phyloP scores from a whole-genome alignment of 2,329 filamentous ascomycete genomes.

The Macroventuria anomochaeta region DNA sequence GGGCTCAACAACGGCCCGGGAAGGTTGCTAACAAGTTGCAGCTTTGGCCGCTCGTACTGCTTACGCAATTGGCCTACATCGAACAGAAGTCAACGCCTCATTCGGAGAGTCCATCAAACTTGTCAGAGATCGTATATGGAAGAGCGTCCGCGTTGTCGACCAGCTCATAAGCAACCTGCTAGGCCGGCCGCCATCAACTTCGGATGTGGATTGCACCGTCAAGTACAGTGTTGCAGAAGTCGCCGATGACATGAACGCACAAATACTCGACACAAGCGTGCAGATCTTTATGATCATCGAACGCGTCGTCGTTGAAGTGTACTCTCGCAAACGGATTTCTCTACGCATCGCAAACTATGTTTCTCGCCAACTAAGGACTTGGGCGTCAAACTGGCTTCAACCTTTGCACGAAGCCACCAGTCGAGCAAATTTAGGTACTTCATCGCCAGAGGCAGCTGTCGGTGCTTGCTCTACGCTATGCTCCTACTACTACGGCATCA shows the following conservation, averaged over 20 bases:
- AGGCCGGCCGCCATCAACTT: conserved; percentile 61
- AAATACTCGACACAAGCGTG: conserved; percentile 44
- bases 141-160: conserved; percentile 60
- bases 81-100: conserved; percentile 59
- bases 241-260: conserved; percentile 22
- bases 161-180: conserved; percentile 59
- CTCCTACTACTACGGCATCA: conserved; percentile 62
- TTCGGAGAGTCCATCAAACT: conserved; percentile 53
- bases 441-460: conserved; percentile 36
- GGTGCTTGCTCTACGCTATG: conserved; percentile 59
- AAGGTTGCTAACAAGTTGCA: conserved; percentile 2
- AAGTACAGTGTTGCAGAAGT: conserved; percentile 44
- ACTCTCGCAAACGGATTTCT: conserved; percentile 52
- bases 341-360: conserved; percentile 51
- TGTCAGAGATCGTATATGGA: conserved; percentile 60
- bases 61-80: conserved; percentile 60
- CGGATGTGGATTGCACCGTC: conserved; percentile 58
- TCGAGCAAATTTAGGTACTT: conserved; percentile 29
- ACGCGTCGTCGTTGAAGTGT: conserved; percentile 55
- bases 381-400: conserved; percentile 48
- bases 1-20: background rate
- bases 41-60: conserved; percentile 58
- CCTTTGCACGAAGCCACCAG: conserved; percentile 36
- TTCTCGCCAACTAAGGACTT: conserved; percentile 50
- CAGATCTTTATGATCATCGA: conserved; percentile 59